Conservation (phyloP, 495 filamentous ascomycete species). For the Hypoxylon trugodes region DNA sequence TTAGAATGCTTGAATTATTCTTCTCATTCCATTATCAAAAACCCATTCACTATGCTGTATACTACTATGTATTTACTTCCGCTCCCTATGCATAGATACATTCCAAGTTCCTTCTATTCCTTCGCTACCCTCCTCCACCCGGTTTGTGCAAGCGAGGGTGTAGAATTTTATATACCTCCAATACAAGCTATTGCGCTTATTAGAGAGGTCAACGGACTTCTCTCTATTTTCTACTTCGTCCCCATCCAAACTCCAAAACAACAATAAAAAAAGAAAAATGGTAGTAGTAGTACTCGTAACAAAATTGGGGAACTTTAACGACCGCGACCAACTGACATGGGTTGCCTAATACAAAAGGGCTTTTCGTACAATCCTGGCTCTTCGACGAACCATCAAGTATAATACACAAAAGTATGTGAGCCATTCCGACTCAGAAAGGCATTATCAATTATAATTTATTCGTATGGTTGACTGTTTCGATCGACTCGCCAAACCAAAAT, state of each 20-base stretch:
- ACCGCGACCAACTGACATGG: conserved; percentile 15
- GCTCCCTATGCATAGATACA: conserved; percentile 5
- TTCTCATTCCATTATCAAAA: conserved; percentile 22
- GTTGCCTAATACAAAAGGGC: not conserved
- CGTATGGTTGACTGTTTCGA: conserved; percentile 1
- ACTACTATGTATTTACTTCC: not conserved
- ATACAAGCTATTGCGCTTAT: conserved; percentile 2
- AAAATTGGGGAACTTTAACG: conserved; percentile 16
- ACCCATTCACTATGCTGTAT: conserved; percentile 13
- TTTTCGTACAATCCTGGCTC: not conserved
- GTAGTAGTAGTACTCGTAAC: conserved; percentile 12
- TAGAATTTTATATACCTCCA: conserved; percentile 10
- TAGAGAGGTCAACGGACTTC: not conserved
- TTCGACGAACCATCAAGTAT: not conserved
- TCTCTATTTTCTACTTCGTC: conserved; percentile 15
- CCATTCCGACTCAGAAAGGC: conserved; percentile 2
- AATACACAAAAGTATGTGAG: conserved; percentile 3
- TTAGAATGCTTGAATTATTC: conserved; percentile 8
- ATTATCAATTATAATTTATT: conserved; percentile 16
- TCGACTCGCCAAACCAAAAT: not conserved
- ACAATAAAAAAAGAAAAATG: not conserved
- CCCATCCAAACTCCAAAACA: conserved; percentile 21
- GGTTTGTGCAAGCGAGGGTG: not conserved
- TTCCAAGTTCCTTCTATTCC: conserved; percentile 1
- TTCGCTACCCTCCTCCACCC: not conserved